Evolutionary conservation across 1,284 basidiomycete species (phyloP).

Genomic region (Ceratobasidium sp.): DNA sequence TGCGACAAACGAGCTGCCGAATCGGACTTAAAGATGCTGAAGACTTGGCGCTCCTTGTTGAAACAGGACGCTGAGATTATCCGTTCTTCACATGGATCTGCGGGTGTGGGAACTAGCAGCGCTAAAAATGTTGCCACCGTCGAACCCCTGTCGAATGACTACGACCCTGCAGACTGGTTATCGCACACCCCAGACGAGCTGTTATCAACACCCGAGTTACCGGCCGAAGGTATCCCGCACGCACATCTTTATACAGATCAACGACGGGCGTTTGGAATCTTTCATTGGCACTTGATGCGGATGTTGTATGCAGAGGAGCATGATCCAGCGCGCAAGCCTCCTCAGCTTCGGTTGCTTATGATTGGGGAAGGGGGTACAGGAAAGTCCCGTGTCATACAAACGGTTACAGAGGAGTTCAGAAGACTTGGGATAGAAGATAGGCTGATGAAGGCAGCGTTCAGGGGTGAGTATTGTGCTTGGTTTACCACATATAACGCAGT

Average conservation of each 20-base stretch:
- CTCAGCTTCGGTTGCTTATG: conserved; percentile 57
- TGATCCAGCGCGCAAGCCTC: neutral
- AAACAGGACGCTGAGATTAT: neutral
- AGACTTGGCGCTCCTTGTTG: neutral
- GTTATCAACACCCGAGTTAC: neutral
- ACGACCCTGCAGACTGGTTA: too few species aligned
- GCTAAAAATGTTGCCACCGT: neutral
- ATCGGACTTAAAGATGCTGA: neutral
- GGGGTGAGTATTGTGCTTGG: conserved; percentile 52
- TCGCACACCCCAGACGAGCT: too few species aligned
- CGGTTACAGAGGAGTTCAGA: conserved; percentile 52
- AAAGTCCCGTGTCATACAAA: conserved; percentile 60
- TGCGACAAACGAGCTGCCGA: neutral
- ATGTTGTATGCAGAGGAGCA: neutral
- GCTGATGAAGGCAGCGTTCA: conserved; percentile 58
- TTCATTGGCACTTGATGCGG: conserved; percentile 21
- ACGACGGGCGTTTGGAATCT: conserved; percentile 37
- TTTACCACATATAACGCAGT: neutral
- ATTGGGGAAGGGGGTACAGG: conserved; percentile 61
- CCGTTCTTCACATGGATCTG: too few species aligned
- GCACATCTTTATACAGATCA: conserved; percentile 16
- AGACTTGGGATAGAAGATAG: conserved; percentile 18
- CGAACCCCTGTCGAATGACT: neutral
- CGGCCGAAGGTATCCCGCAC: neutral
- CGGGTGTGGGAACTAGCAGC: too few species aligned